These are phyloP conservation scores for Senna siamea DNA, from an alignment of 306 rosid species.

Conservation along the genomic window DNA sequence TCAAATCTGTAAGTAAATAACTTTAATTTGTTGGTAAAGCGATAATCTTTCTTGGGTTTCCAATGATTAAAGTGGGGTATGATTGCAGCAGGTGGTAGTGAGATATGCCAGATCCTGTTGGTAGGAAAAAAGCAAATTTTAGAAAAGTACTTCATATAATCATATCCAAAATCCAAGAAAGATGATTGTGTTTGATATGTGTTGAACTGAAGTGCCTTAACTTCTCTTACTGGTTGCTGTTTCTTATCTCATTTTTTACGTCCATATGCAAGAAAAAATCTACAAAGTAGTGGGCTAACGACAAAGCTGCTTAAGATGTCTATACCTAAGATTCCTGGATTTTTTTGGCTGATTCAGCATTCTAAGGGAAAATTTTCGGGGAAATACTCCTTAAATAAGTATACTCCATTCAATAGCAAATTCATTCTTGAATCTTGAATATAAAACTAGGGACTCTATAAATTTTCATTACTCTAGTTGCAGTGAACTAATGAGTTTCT, in stretches of 20 bases:
- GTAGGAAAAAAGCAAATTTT: conserved; percentile 3
- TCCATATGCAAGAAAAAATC: neutral
- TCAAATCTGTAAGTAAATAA: neutral
- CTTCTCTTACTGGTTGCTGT: neutral
- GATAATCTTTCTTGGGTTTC: neutral
- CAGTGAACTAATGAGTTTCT: neutral
- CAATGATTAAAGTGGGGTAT: neutral
- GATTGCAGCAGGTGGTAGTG: neutral
- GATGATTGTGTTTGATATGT: neutral
- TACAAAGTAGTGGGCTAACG: neutral
- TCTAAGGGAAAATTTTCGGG: too few species aligned
- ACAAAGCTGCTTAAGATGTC: neutral
- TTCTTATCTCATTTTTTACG: conserved; percentile 11
- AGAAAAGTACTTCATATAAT: neutral
- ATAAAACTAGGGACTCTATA: too few species aligned
- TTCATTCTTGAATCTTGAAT: neutral
- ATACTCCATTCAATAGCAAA: neutral
- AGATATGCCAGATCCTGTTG: neutral
- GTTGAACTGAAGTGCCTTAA: neutral
- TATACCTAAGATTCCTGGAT: too few species aligned
- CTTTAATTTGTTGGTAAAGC: neutral
- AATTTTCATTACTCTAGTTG: too few species aligned
- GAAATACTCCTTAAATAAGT: too few species aligned
- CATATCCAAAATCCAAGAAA: neutral
- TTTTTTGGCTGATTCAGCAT: too few species aligned